Percentiles rank a stretch among this genome's conserved stretches.
Conservation (phyloP, 257 asterid genomes). For the Euphrasia confusa region DNA sequence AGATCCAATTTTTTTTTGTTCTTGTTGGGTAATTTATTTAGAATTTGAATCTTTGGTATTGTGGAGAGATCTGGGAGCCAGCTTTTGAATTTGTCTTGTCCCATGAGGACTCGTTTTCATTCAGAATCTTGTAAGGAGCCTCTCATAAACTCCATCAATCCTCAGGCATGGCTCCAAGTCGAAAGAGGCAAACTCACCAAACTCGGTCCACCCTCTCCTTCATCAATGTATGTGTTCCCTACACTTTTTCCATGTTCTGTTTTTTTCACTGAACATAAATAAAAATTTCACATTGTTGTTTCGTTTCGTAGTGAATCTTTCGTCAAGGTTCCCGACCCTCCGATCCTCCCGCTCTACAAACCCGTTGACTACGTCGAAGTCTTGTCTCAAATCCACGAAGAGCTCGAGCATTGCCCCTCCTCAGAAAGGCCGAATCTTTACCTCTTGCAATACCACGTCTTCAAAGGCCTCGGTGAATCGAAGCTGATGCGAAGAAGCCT, state of each 20-base stretch:
- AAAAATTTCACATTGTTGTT: no score
- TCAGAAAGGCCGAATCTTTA: slow-evolving; percentile 65
- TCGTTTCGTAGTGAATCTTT: slow-evolving; percentile 71
- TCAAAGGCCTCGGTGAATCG: slow-evolving; percentile 88
- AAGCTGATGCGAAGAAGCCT: slow-evolving; percentile 93
- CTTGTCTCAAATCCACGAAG: slow-evolving; percentile 89
- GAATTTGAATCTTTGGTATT: slow-evolving; percentile 30
- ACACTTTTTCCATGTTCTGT: no score
- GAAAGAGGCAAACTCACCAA: slow-evolving; percentile 92
- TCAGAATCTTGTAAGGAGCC: slow-evolving; percentile 87
- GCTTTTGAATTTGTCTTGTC: slow-evolving; percentile 64
- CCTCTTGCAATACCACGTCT: slow-evolving; percentile 85
- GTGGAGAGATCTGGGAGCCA: slow-evolving; percentile 98
- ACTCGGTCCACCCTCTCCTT: slow-evolving; percentile 52
- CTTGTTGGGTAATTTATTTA: no score
- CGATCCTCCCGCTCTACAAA: slow-evolving; percentile 73
- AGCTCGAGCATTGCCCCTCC: slow-evolving; percentile 71
- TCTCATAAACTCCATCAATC: slow-evolving; percentile 65
- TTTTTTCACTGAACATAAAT: no score
- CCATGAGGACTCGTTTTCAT: slow-evolving; percentile 86
- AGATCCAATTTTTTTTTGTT: no score
- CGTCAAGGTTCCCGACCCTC: slow-evolving; percentile 88
- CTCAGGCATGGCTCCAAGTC: slow-evolving; percentile 99
- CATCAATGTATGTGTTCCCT: slow-evolving; percentile 60
- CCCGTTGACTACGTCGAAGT: slow-evolving; percentile 94